A percentile compares a stretch with the other conserved stretches of the same genome.
These are phyloP conservation scores for Gossypium davidsonii DNA, from an alignment of 441 rosid genomes.

Conservation along the genomic window DNA sequence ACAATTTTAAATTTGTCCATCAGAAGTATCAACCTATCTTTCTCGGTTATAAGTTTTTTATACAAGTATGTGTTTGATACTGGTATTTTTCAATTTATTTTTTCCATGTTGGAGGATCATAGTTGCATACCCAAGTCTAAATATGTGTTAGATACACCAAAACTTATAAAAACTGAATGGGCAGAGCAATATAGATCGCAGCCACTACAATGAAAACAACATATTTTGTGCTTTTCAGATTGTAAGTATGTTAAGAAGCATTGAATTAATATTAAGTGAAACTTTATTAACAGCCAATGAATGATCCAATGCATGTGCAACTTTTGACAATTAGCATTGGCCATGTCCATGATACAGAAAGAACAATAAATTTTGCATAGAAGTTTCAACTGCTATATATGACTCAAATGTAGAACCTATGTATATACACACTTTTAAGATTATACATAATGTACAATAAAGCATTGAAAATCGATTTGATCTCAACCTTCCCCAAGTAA, in stretches of 20 bases:
- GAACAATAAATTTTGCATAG: slow-evolving; percentile 15
- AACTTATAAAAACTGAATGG: background rate
- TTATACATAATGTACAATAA: slow-evolving; percentile 3
- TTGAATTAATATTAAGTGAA: background rate
- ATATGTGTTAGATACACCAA: background rate
- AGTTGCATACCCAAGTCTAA: background rate
- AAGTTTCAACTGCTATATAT: background rate
- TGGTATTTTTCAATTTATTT: background rate
- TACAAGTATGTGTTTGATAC: background rate
- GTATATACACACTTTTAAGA: slow-evolving; percentile 7
- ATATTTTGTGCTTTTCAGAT: background rate
- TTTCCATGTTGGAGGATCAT: background rate
- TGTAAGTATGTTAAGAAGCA: background rate
- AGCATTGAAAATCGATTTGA: slow-evolving; percentile 17
- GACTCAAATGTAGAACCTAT: slow-evolving; percentile 8
- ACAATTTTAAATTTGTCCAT: background rate
- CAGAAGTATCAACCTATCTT: background rate
- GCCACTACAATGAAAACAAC: background rate
- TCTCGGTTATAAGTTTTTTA: background rate
- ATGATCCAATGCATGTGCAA: background rate
- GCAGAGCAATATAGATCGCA: background rate
- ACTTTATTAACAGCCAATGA: background rate
- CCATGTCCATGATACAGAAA: background rate
- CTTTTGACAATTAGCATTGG: slow-evolving; percentile 6
- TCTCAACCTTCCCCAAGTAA: slow-evolving; percentile 16